Base-by-base conservation (phyloP, 164 flowering plant genomes). In the Taxillus chinensis region DNA sequence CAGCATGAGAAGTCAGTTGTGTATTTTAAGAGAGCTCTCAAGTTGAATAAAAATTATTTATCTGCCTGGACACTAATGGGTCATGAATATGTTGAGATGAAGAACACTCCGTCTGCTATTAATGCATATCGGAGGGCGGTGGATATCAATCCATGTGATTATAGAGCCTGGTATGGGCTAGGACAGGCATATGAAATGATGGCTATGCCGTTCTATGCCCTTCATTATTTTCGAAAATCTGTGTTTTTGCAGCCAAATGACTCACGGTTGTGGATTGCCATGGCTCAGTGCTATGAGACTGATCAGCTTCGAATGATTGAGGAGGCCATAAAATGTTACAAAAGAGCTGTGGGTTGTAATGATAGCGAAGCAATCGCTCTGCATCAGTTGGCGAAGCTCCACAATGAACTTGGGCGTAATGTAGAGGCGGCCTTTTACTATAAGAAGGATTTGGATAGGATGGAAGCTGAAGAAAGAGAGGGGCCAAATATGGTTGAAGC, bases 11-110 rank as follows among this genome's bases (percentile, higher is more conserved):
- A 95, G 71, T 79, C 99, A 39, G 92, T 95, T 38, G 59, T 85
- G 70, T 95, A 95, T 65, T 95, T 95, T 68, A 79, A 84, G 70
- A 82, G 99, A 81, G 97, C 98, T 8, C 86, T 95, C 55, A 89
- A 85, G 71, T 72, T 95, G 67, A 81, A 89, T 71, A 91, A 83
- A 60, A 91, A 83, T 1, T 95, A 83, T 74, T 74, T 95, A 61
- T 87, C 98, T 8, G 98, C 98, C 52, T 95, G 99, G 99, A 95
- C 99, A 0, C 82, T 95, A 43, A 95, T 95, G 98, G 99, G 98
- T 43, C 99, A 95, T 64, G 99, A 95, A 77, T 95, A 82, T 75
- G 89, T 95, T 27, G 99, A 95, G 74, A 86, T 95, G 96, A 92
- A 91, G 73, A 95, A 95, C 73, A 86, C 83, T 5, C 84, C 97